These are phyloP conservation scores for Pyrenula aspistea DNA, from an alignment of 495 filamentous ascomycete species.

Conservation along the genomic window DNA sequence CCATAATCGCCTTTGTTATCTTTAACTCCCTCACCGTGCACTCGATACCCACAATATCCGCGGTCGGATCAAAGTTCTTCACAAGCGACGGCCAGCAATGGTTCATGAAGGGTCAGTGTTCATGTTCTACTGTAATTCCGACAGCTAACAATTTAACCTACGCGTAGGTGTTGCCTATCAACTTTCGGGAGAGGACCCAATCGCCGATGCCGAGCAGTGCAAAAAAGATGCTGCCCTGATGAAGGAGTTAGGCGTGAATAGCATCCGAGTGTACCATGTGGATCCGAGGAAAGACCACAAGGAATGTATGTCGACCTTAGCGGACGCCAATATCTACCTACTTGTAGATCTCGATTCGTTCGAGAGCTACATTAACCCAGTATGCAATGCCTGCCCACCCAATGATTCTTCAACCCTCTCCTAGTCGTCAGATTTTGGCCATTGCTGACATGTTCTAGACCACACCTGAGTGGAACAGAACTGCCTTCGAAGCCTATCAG, in stretches of 20 bases:
- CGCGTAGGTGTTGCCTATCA: constrained; percentile 58
- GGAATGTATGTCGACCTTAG: constrained; percentile 56
- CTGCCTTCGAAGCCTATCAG: constrained; percentile 52
- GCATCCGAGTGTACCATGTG: constrained; percentile 85
- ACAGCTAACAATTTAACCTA: too few species aligned
- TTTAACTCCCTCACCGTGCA: too few species aligned
- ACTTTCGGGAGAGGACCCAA: constrained; percentile 56
- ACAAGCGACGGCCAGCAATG: constrained; percentile 64
- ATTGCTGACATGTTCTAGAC: constrained; percentile 11
- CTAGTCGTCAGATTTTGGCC: not conserved
- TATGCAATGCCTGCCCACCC: constrained; percentile 19
- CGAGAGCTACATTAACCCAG: constrained; percentile 62
- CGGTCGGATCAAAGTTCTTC: constrained; percentile 78
- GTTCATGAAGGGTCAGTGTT: constrained; percentile 66
- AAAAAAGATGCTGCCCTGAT: constrained; percentile 64
- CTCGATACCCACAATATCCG: constrained; percentile 47
- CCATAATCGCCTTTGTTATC: too few species aligned
- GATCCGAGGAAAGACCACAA: constrained; percentile 55
- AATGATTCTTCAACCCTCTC: too few species aligned
- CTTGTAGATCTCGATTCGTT: constrained; percentile 82
- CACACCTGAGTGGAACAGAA: constrained; percentile 52
- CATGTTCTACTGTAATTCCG: not conserved
- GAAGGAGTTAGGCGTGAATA: constrained; percentile 68
- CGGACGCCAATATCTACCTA: constrained; percentile 63
- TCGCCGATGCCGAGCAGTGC: constrained; percentile 67